Evolutionary conservation across 352 stramenopile genomes (phyloP).

Genomic region (Plasmopara muralis): DNA sequence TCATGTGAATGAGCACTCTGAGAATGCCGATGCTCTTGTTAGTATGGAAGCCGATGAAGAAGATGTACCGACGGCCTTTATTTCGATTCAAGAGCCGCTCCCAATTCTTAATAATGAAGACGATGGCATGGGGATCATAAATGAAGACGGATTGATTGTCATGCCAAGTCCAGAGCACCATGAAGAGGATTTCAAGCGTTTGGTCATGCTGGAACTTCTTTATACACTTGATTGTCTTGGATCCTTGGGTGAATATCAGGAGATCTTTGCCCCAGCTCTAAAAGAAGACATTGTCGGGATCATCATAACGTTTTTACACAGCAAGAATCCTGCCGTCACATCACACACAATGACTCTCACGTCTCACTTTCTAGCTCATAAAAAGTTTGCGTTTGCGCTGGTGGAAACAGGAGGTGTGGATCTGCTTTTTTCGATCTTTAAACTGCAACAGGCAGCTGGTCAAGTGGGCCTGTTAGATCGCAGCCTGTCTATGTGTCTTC

Average conservation of each 20-base stretch:
- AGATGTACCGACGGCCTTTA: conserved; percentile 10
- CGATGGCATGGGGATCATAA: conserved; percentile 18
- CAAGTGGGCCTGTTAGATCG: conserved; percentile 61
- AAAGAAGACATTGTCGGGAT: conserved; percentile 81
- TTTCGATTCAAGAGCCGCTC: conserved; percentile 18
- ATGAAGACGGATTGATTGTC: conserved; percentile 20
- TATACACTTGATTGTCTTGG: conserved; percentile 81
- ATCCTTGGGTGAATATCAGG: conserved; percentile 78
- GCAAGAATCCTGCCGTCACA: conserved; percentile 71
- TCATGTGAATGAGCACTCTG: conserved; percentile 18
- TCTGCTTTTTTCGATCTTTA: conserved; percentile 59
- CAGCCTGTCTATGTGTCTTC: conserved; percentile 80
- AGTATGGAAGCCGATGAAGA: conserved; percentile 19
- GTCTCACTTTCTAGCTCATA: conserved; percentile 81
- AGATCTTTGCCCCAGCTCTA: conserved; percentile 72
- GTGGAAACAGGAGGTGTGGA: conserved; percentile 70
- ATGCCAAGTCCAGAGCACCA: conserved; percentile 38
- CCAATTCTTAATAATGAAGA: conserved; percentile 20
- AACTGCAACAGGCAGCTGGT: conserved; percentile 42
- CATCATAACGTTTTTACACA: conserved; percentile 80
- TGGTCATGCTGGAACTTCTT: conserved; percentile 77
- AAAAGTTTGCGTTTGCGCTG: conserved; percentile 76
- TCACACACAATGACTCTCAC: conserved; percentile 79
- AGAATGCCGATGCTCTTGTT: conserved; percentile 11
- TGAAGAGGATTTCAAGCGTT: conserved; percentile 70